Base-by-base conservation (phyloP, 495 filamentous ascomycete species). In the Penicillium ochrochloron region DNA sequence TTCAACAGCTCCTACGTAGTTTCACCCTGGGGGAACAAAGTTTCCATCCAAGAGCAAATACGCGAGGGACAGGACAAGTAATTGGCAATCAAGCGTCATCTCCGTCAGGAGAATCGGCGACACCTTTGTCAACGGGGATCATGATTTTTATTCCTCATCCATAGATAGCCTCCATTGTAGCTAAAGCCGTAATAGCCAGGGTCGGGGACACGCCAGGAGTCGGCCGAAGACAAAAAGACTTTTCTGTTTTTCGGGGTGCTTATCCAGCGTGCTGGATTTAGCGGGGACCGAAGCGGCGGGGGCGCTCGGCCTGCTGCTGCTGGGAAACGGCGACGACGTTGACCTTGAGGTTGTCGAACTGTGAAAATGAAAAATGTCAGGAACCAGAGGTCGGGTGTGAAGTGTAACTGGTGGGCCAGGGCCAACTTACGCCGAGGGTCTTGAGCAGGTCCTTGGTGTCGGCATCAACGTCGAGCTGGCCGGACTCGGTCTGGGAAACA, bases 401-500 rank as follows among this genome's bases (percentile, higher is more conserved):
- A 27, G n/a, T 41, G 14, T 10, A 10, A 23, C n/a, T n/a, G 23
- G 44, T 10, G 52, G 33, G 1, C 25, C 21, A 17, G 50, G n/a
- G 33, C 37, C 14, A 63, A 92, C 94, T 69, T 94, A 98, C 94
- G 79, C 95, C 95, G 72, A 99, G 85, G 87, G 86, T 90, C 91
- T 98, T 99, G 79, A 99, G 85, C 73, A 99, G 83, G 77, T 98
- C 95, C 88, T 97, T 97, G 76, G 95, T 99, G 82, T 99, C 96
- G 76, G 84, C 76, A 78, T 99, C 95, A 70, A 99, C 91, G 69
- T 99, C 96, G 75, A 99, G 86, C 78, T 91, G 88, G 69, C 96
- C 96, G 75, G 84, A 88, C 85, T 97, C 95, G 74, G 86, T 89
- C 84, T 94, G 91, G 72, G 89, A 89, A 84, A 97, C 95, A 86